Conservation (phyloP, 805 yeast genomes). For the Pichia gijzeniarum region DNA sequence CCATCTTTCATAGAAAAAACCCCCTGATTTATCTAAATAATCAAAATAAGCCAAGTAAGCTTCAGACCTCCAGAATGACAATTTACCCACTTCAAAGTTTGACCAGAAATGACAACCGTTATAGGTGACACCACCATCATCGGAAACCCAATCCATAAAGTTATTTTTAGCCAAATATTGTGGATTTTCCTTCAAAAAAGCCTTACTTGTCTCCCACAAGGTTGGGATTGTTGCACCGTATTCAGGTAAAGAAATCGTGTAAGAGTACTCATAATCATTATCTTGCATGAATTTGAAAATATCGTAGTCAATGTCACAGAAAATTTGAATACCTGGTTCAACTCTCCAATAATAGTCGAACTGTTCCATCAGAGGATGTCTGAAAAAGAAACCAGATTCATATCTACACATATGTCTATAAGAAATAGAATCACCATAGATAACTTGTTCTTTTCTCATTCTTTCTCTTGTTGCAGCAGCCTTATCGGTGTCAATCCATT, state of each 20-base stretch:
- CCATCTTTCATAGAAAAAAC: slow-evolving; percentile 93
- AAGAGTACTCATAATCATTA: slow-evolving; percentile 66
- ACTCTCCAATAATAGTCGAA: slow-evolving; percentile 94
- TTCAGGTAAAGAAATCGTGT: slow-evolving; percentile 75
- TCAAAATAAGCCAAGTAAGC: slow-evolving; percentile 70
- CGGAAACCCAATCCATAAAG: slow-evolving; percentile 62
- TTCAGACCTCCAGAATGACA: slow-evolving; percentile 67
- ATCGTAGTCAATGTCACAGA: slow-evolving; percentile 79
- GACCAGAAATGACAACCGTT: slow-evolving; percentile 91
- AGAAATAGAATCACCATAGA: slow-evolving; percentile 60
- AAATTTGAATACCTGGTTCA: slow-evolving; percentile 76
- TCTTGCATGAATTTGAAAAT: slow-evolving; percentile 78
- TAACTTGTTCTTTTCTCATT: slow-evolving; percentile 45
- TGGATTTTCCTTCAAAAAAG: slow-evolving; percentile 55
- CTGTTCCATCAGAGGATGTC: slow-evolving; percentile 66
- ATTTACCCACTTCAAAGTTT: slow-evolving; percentile 75
- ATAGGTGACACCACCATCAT: slow-evolving; percentile 63
- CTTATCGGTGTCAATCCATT: slow-evolving; percentile 66
- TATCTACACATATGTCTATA: slow-evolving; percentile 91
- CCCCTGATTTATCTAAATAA: slow-evolving; percentile 71
- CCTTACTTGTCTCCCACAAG: slow-evolving; percentile 64
- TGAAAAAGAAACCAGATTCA: slow-evolving; percentile 85
- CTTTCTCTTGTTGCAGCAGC: slow-evolving; percentile 52
- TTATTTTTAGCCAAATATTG: slow-evolving; percentile 53
- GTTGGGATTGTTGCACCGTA: slow-evolving; percentile 66